phyloP scores from a whole-genome alignment of 192 early-diverging fungal genomes.

The Allomyces arbusculus region DNA sequence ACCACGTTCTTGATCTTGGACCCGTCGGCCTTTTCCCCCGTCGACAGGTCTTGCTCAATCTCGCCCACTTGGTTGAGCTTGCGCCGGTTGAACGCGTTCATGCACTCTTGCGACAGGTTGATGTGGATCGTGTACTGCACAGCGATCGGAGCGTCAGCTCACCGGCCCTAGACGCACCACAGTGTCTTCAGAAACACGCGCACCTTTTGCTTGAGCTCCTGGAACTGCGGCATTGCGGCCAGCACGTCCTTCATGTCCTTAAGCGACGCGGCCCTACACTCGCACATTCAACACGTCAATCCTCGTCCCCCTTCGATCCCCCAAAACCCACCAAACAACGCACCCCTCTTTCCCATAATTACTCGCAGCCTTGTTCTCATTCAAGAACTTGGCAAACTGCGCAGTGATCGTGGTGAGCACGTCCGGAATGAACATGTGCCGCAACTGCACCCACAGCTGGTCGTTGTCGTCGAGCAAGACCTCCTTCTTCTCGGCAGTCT shows the following conservation, averaged over 20 bases:
- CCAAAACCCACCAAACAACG: too few relatives aligned
- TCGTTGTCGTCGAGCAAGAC: conserved; percentile 54
- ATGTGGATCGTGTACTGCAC: conserved; percentile 63
- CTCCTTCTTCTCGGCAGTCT: conserved; percentile 18
- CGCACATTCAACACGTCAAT: too few relatives aligned
- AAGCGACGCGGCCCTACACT: conserved; percentile 27
- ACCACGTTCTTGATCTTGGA: conserved; percentile 39
- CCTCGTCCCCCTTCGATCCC: too few relatives aligned
- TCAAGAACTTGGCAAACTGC: conserved; percentile 58
- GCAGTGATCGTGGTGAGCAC: conserved; percentile 46
- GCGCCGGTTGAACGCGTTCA: conserved; percentile 45
- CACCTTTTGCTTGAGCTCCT: conserved; percentile 52
- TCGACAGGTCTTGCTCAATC: conserved; percentile 65
- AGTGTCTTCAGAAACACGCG: neutral
- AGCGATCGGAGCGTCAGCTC: neutral
- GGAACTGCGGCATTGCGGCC: conserved; percentile 63
- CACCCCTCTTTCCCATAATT: too few relatives aligned
- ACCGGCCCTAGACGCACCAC: neutral
- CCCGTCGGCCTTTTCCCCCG: conserved; percentile 57
- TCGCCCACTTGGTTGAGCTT: conserved; percentile 44
- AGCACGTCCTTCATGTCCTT: conserved; percentile 75
- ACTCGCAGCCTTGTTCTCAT: conserved; percentile 48
- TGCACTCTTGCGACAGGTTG: conserved; percentile 65
- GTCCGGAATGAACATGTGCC: conserved; percentile 66
- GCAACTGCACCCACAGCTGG: conserved; percentile 49